A percentile compares a stretch with the other conserved stretches of the same genome.
These are phyloP conservation scores for Vitis cinerea DNA, from an alignment of 164 flowering plant genomes.

Conservation along the genomic window DNA sequence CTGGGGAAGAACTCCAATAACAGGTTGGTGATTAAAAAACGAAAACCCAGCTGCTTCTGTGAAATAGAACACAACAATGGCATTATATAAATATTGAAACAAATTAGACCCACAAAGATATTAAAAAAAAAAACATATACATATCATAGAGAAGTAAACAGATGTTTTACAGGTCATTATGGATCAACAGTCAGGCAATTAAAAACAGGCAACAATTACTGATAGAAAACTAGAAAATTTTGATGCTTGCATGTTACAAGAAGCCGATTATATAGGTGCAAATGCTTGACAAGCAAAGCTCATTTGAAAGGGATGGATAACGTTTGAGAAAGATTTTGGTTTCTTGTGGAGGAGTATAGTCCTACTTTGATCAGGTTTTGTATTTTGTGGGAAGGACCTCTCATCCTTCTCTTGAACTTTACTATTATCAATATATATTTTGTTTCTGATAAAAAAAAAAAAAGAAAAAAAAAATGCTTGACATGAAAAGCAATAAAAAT, in stretches of 20 bases:
- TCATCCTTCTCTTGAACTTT: too few relatives aligned
- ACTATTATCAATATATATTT: too few relatives aligned
- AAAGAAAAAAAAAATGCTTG: too few relatives aligned
- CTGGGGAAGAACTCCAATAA: constrained; percentile 86
- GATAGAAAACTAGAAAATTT: background rate
- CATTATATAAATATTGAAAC: background rate
- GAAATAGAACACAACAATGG: constrained; percentile 17
- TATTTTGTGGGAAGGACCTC: too few relatives aligned
- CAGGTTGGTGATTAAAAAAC: constrained; percentile 40
- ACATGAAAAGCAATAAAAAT: background rate
- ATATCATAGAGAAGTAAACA: background rate
- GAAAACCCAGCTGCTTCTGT: constrained; percentile 63
- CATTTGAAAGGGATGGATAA: too few relatives aligned
- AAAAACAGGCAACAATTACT: background rate
- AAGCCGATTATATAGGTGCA: background rate
- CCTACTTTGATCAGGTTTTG: too few relatives aligned
- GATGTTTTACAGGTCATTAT: background rate
- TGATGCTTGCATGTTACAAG: background rate
- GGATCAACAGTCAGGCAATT: background rate
- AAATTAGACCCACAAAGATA: background rate
- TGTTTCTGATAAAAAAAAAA: too few relatives aligned
- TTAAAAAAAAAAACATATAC: background rate
- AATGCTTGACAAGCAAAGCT: background rate
- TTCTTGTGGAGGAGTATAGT: too few relatives aligned
- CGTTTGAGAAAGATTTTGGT: too few relatives aligned